Evolutionary conservation across 805 yeast species (phyloP).

Genomic region (Clavispora carvajalis): DNA sequence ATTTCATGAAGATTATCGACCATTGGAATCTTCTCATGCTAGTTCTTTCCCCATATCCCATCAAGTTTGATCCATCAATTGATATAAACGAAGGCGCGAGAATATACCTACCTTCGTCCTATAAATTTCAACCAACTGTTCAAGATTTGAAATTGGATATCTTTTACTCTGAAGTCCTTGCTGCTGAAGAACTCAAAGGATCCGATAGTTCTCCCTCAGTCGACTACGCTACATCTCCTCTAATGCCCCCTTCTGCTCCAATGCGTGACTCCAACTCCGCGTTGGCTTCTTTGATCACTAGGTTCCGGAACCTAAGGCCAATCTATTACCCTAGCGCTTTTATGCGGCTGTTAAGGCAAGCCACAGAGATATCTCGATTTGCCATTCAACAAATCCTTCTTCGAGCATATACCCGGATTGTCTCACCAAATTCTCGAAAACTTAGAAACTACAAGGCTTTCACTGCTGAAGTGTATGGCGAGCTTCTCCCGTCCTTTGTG

Average conservation of each 20-base stretch:
- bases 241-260: not conserved
- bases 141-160: conserved; percentile 11
- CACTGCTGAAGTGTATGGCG: conserved; percentile 89
- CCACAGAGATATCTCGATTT: conserved; percentile 10
- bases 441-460: conserved; percentile 75
- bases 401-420: conserved; percentile 70
- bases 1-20: conserved; percentile 34
- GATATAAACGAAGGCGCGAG: conserved; percentile 15
- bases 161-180: conserved; percentile 14
- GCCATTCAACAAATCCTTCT: conserved; percentile 58
- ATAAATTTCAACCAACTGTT: conserved; percentile 6
- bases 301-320: conserved; percentile 15
- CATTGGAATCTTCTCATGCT: conserved; percentile 39
- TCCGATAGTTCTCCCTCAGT: not conserved
- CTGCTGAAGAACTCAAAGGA: conserved; percentile 9
- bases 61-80: conserved; percentile 12
- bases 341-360: conserved; percentile 12
- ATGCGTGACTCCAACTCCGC: not conserved
- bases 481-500: conserved; percentile 72
- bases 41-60: conserved; percentile 28
- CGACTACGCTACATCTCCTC: not conserved
- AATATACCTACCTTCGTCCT: conserved; percentile 7
- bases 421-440: conserved; percentile 64
- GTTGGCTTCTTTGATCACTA: conserved; percentile 3
- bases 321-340: conserved; percentile 14